Percentiles rank a stretch among this genome's conserved stretches.
phyloP scores from a whole-genome alignment of 352 stramenopile species.

The Phytophthora sp. region DNA sequence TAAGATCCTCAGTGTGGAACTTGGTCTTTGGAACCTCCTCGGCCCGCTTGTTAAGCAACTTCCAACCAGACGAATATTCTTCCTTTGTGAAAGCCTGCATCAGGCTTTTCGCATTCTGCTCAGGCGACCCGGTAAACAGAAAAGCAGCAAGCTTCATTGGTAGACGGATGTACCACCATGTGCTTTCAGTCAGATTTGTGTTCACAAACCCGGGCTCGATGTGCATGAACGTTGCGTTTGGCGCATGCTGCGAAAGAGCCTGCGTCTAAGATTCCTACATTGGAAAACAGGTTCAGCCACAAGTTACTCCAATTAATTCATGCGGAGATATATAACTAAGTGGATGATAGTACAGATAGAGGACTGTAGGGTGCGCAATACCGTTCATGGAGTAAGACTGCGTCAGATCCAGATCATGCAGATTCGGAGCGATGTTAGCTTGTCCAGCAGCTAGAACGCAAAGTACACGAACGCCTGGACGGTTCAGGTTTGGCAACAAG shows the following conservation, averaged over 20 bases:
- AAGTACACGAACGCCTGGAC: constrained; percentile 1
- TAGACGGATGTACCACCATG: not conserved
- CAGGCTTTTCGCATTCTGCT: not conserved
- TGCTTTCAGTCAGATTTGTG: not conserved
- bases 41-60: constrained; percentile 3
- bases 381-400: not conserved
- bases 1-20: constrained; percentile 12
- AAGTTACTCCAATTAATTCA: too few species aligned
- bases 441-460: constrained; percentile 2
- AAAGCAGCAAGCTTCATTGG: not conserved
- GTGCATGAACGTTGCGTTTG: constrained; percentile 8
- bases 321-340: not conserved
- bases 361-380: not conserved
- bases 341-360: constrained; percentile 2
- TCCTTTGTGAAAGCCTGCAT: not conserved
- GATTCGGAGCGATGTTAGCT: not conserved
- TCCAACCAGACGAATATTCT: constrained; percentile 1
- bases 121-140: not conserved
- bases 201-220: constrained; percentile 5
- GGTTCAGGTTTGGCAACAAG: constrained; percentile 1
- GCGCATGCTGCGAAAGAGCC: constrained; percentile 3
- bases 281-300: too few species aligned
- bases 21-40: constrained; percentile 8
- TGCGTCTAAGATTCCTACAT: constrained; percentile 11
- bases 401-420: constrained; percentile 8